These are phyloP conservation scores for Puccinia triticina DNA, from an alignment of 1,284 basidiomycete genomes.

Conservation along the genomic window DNA sequence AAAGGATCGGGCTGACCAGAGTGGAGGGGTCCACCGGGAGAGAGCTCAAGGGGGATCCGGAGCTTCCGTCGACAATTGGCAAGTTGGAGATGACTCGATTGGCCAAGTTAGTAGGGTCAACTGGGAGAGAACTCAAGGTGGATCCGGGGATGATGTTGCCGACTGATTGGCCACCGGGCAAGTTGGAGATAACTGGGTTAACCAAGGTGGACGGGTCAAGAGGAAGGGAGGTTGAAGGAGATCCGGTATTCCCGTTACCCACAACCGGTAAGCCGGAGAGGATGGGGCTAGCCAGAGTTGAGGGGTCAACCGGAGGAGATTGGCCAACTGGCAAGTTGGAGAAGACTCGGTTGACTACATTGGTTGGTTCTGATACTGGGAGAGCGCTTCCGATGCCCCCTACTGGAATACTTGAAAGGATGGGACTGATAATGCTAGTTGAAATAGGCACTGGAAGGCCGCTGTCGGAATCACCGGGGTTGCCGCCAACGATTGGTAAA, in stretches of 20 bases:
- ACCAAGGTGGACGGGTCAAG: not conserved
- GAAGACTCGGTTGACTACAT: not conserved
- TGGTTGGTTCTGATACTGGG: not conserved
- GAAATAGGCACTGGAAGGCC: too few relatives aligned
- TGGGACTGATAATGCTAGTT: too few relatives aligned
- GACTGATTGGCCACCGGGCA: not conserved
- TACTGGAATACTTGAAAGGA: not conserved
- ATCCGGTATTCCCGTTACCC: not conserved
- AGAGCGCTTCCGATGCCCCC: not conserved
- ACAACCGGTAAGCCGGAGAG: not conserved
- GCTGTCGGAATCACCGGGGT: too few relatives aligned
- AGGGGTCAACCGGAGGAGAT: not conserved
- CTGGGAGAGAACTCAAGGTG: not conserved
- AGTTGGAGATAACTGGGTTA: not conserved
- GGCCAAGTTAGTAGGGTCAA: not conserved
- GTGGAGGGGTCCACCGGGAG: slow-evolving; percentile 13
- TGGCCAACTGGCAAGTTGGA: not conserved
- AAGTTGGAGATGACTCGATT: not conserved
- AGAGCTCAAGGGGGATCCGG: not conserved
- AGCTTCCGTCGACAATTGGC: not conserved
- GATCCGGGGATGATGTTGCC: not conserved
- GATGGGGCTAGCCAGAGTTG: not conserved
- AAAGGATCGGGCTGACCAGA: not conserved
- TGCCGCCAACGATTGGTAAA: too few relatives aligned
- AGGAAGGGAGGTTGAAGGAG: not conserved